Evolutionary conservation across 208 protist genomes (phyloP).

Genomic region (Leishmania gerbilli): DNA sequence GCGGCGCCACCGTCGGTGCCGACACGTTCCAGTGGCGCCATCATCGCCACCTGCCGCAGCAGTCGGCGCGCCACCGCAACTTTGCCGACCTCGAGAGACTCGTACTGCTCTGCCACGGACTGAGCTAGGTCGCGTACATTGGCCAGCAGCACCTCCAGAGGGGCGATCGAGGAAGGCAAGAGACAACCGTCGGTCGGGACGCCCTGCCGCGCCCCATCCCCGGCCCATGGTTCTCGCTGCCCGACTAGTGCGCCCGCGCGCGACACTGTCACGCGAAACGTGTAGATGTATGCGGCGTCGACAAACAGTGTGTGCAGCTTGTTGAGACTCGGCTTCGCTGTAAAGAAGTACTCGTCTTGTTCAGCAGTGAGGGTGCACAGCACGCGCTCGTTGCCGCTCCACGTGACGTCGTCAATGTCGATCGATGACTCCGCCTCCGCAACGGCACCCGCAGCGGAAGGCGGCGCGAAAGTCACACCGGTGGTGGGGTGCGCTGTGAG

Average conservation of each 20-base stretch:
- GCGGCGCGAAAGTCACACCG: background rate
- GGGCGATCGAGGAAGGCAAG: constrained; percentile 6
- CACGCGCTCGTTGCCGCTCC: constrained; percentile 67
- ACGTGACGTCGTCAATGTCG: constrained; percentile 30
- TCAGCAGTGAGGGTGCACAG: constrained; percentile 76
- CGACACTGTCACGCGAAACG: constrained; percentile 47
- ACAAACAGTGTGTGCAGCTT: constrained; percentile 76
- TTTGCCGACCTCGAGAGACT: constrained; percentile 18
- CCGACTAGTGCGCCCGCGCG: background rate
- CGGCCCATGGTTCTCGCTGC: background rate
- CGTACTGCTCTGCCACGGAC: constrained; percentile 23
- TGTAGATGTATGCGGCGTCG: constrained; percentile 73
- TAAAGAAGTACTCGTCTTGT: constrained; percentile 55
- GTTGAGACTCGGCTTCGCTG: constrained; percentile 58
- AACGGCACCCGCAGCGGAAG: background rate
- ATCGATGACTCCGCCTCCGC: background rate
- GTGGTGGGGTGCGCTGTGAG: background rate
- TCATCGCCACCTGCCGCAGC: constrained; percentile 31
- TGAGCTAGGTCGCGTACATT: constrained; percentile 25
- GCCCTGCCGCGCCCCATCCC: background rate
- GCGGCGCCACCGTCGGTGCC: background rate
- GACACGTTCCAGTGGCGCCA: constrained; percentile 10
- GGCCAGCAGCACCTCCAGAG: constrained; percentile 21
- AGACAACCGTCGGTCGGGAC: background rate
- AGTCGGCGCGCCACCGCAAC: constrained; percentile 25